phyloP scores from a whole-genome alignment of 352 stramenopile genomes.

The Thalassiosira mediterranea region DNA sequence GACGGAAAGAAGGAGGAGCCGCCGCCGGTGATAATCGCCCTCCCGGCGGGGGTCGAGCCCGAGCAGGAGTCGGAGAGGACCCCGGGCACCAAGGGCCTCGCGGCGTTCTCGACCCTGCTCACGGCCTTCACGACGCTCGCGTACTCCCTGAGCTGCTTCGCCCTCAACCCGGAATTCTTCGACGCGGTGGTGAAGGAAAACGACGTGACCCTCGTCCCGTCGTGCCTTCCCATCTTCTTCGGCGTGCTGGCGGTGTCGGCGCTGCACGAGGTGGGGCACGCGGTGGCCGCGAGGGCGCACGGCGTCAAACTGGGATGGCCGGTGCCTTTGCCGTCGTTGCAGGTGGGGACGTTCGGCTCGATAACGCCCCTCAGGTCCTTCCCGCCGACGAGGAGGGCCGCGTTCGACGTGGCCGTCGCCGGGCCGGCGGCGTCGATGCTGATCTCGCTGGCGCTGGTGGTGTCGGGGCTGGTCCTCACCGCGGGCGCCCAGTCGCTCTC shows the following conservation, averaged over 20 bases:
- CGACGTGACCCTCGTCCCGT: conserved; percentile 34
- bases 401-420: conserved; percentile 83
- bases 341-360: conserved; percentile 80
- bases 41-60: conserved; percentile 55
- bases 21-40: conserved; percentile 65
- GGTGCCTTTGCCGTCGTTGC: conserved; percentile 78
- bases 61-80: conserved; percentile 52
- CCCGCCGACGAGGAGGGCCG: conserved; percentile 63
- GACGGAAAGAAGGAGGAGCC: conserved; percentile 19
- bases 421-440: conserved; percentile 73
- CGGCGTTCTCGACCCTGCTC: conserved; percentile 43
- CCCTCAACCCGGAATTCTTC: conserved; percentile 75
- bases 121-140: conserved; percentile 65
- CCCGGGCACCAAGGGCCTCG: conserved; percentile 27
- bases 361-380: conserved; percentile 83
- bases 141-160: conserved; percentile 66
- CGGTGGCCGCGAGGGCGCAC: conserved; percentile 61
- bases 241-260: conserved; percentile 59
- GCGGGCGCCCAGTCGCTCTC: conserved; percentile 54
- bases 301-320: conserved; percentile 74
- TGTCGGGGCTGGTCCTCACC: conserved; percentile 63
- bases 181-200: conserved; percentile 70
- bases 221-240: conserved; percentile 64
- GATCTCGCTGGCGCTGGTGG: conserved; percentile 70
- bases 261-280: conserved; percentile 79